A percentile compares a stretch with the other conserved stretches of the same genome.
Conservation (phyloP, 2,329 filamentous ascomycete species). For the Pseudogymnoascus sp. region DNA sequence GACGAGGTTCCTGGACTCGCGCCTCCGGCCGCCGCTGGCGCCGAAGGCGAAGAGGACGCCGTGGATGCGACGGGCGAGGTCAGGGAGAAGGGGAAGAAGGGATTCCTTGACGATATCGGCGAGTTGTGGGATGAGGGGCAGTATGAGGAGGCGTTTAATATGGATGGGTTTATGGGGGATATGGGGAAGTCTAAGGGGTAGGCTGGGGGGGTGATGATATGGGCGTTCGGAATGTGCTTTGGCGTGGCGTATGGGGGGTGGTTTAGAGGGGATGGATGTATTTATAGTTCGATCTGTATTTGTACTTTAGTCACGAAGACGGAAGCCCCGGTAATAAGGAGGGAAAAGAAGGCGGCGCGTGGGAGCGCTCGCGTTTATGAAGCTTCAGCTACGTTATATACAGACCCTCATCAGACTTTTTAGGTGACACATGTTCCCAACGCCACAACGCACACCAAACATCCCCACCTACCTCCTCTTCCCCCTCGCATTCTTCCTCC, state of each 20-base stretch:
- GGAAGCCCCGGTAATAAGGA: background rate
- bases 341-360: background rate
- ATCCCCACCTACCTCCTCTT: background rate
- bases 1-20: constrained; percentile 63
- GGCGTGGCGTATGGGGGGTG: background rate
- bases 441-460: background rate
- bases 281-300: background rate
- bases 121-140: constrained; percentile 96
- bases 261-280: background rate
- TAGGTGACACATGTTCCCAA: background rate
- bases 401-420: background rate
- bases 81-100: constrained; percentile 90
- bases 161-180: constrained; percentile 89
- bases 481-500: background rate
- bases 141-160: constrained; percentile 96
- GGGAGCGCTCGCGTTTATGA: background rate
- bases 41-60: constrained; percentile 71
- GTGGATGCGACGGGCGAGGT: constrained; percentile 91
- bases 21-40: constrained; percentile 43
- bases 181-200: constrained; percentile 60
- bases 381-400: background rate
- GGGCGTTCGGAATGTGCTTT: background rate
- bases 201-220: background rate
- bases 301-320: background rate
- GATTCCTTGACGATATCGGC: constrained; percentile 87